Evolutionary conservation across 495 filamentous ascomycete species (phyloP), one percentile per base, ranked within the genome.

Genomic region (Penicillium atrosanguineum): DNA sequence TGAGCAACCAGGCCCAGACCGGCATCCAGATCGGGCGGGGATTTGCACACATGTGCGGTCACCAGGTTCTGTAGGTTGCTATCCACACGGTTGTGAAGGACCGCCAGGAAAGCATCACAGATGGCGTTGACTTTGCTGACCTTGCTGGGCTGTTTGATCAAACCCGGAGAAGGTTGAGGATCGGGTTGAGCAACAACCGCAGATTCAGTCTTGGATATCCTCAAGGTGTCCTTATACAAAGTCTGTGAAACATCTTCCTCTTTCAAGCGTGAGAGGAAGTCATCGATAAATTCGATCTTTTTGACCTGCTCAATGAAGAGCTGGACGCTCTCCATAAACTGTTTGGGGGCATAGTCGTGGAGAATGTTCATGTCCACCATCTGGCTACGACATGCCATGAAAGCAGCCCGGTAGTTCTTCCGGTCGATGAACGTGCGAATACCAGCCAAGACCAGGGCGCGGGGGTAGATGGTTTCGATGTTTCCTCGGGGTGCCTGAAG

Each of bases 291-390:
- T 16, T 95, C 87, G 34, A 87, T 75, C 62, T 87, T 91, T 68
- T 87, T 87, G 39, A 97, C 79, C 65, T 97, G 94, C 20, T 92
- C 84, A 41, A 97, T 75, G 68, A 98, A 95, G 2, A 91, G 57
- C 7, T 71, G 73, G 28, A 96, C 78, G 56, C 83, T 87, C 12
- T 80, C 75, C 71, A 96, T 77, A 63, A 98, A 96, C 55, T 94
- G 88, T 40, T 83, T 74, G 0, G 91, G 90, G 7, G 81, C 82
- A 74, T 97, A 87, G 66, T 98, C 94, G 65, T 96, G 92, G n/a
- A 98, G 75, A 48, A 98, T 93, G 63, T 97, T 98, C 86, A 97
- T 90, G 64, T 98, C 94, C 4, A 98, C 94, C 55, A 94, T 83
- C 64, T 97, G 95, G 46, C 85, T 91, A 29, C 94, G 84, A 65